Evolutionary conservation across 1,284 basidiomycete species (phyloP).

Genomic region (Puccinia polysora): DNA sequence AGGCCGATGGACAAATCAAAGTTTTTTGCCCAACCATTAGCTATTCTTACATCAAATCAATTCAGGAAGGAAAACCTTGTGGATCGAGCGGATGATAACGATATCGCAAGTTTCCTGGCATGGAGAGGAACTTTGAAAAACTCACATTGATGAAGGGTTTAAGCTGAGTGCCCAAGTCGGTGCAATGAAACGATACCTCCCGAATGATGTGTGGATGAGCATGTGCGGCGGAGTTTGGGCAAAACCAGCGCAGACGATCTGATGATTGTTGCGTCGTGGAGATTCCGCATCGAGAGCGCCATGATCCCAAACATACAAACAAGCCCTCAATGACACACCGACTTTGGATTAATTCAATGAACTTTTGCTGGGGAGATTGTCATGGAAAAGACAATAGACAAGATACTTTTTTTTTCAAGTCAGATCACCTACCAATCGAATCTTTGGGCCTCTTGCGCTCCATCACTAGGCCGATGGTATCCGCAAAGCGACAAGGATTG

Average conservation of each 20-base stretch:
- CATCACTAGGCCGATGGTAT: conserved; percentile 90
- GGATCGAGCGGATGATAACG: neutral
- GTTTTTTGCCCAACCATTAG: no score
- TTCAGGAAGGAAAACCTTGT: neutral
- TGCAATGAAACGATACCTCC: conserved; percentile 80
- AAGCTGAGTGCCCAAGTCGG: conserved; percentile 85
- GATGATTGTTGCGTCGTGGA: no score
- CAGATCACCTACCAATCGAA: conserved; percentile 45
- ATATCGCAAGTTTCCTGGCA: no score
- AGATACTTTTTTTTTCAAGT: neutral
- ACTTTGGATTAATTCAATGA: neutral
- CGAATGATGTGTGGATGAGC: conserved; percentile 71
- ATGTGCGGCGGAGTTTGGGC: conserved; percentile 64
- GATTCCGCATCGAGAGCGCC: no score
- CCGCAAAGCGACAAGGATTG: conserved; percentile 81
- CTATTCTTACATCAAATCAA: no score
- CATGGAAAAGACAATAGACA: neutral
- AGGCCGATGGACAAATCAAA: no score
- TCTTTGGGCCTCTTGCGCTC: conserved; percentile 74
- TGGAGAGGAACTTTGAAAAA: no score
- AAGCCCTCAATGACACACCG: neutral
- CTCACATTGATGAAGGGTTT: conserved; percentile 74
- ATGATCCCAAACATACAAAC: neutral
- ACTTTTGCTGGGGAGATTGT: neutral
- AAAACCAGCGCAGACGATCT: conserved; percentile 95